Evolutionary conservation across 805 yeast genomes (phyloP).

Genomic region (Wickerhamomyces strasburgensis): DNA sequence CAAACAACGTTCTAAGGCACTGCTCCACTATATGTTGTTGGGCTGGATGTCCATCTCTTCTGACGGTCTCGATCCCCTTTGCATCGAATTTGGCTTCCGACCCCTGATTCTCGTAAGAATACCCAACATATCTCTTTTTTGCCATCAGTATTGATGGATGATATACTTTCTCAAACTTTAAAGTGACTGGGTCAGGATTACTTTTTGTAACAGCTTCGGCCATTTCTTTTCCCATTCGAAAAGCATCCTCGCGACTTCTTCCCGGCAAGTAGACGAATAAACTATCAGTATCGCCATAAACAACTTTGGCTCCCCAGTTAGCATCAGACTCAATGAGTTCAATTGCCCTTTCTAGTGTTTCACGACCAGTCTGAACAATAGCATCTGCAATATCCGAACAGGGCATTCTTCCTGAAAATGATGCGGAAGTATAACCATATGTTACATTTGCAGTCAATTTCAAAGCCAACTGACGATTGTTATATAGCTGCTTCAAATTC

Average conservation of each 20-base stretch:
- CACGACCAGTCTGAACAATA: slow-evolving; percentile 87
- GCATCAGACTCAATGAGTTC: slow-evolving; percentile 53
- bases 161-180: slow-evolving; percentile 91
- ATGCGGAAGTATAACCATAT: slow-evolving; percentile 92
- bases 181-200: slow-evolving; percentile 75
- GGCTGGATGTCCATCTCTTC: slow-evolving; percentile 94
- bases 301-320: slow-evolving; percentile 84
- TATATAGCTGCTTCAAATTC: slow-evolving; percentile 50
- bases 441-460: slow-evolving; percentile 93
- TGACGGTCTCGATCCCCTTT: slow-evolving; percentile 86
- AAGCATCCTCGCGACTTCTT: slow-evolving; percentile 69
- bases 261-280: slow-evolving; percentile 90
- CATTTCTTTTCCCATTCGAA: slow-evolving; percentile 65
- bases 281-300: slow-evolving; percentile 96
- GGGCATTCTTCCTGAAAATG: slow-evolving; percentile 97
- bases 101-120: slow-evolving; percentile 55
- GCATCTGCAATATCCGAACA: slow-evolving; percentile 93
- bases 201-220: slow-evolving; percentile 55
- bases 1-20: slow-evolving; percentile 63
- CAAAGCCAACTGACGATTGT: slow-evolving; percentile 79
- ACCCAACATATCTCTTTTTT: slow-evolving; percentile 90
- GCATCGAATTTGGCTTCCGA: slow-evolving; percentile 75
- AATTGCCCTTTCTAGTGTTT: slow-evolving; percentile 69
- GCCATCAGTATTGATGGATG: slow-evolving; percentile 78
- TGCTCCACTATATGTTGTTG: slow-evolving; percentile 79